Conservation (phyloP, 371 early-diverging fungal genomes). For the Aphelidium insulamus region DNA sequence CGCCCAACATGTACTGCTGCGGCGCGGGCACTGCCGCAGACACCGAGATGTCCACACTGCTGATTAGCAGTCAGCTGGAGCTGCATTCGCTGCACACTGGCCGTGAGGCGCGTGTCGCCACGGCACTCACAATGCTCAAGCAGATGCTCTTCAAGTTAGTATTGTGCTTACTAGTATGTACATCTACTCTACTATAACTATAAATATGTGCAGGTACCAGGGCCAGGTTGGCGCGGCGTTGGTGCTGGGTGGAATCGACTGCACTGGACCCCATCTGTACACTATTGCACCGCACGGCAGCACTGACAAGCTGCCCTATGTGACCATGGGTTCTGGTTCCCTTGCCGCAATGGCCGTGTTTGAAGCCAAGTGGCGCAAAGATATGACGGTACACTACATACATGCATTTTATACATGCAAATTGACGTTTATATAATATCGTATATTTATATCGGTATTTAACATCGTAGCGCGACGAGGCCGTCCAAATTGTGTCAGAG, state of each 20-base stretch:
- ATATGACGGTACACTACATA: conserved; percentile 39
- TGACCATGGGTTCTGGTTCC: conserved; percentile 96
- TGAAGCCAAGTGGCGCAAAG: conserved; percentile 64
- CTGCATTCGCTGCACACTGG: conserved; percentile 78
- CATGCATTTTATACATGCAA: not conserved
- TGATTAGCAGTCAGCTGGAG: conserved; percentile 82
- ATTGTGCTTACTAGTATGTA: conserved; percentile 1
- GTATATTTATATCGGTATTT: conserved; percentile 1
- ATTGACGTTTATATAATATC: conserved; percentile 1
- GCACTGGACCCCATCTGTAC: conserved; percentile 76
- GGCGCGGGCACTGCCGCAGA: conserved; percentile 99
- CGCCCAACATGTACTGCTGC: conserved; percentile 98
- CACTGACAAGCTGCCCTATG: conserved; percentile 85
- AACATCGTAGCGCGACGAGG: conserved; percentile 56
- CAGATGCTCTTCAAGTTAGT: conserved; percentile 76
- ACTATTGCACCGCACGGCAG: conserved; percentile 94
- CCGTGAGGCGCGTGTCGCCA: conserved; percentile 65
- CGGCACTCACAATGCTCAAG: conserved; percentile 90
- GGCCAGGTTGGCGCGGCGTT: conserved; percentile 95
- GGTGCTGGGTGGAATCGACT: conserved; percentile 91
- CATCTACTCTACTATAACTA: not conserved
- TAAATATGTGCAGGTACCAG: conserved; percentile 40
- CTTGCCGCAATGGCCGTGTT: conserved; percentile 95
- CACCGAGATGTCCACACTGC: conserved; percentile 83
- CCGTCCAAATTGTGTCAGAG: conserved; percentile 74